Evolutionary conservation across 148 eudicot species (phyloP), one percentile per base, ranked within the genome.

Genomic region (Linanthus parryae): DNA sequence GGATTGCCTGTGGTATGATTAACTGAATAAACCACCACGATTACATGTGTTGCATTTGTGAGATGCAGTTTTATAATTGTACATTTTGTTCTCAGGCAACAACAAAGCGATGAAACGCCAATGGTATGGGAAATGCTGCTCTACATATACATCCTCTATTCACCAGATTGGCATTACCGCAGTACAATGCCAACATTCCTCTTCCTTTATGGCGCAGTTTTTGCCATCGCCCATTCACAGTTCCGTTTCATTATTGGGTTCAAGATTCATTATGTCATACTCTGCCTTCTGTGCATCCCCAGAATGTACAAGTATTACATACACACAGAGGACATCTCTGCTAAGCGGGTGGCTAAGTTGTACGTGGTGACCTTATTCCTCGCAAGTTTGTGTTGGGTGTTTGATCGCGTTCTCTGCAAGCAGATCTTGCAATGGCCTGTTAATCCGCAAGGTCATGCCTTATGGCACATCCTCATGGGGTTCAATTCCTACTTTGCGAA

Each of bases 61-160:
- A n/a, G n/a, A n/a, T n/a, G n/a, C n/a, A n/a, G 35, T 31, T 31
- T 31, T 31, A 5, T 11, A 31, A 31, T 11, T 31, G 35, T 31
- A 31, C 35, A 31, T 5, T 31, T 31, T 50, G 45, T 57, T 78
- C 59, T 45, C 84, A 89, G 97, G 81, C 83, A 77, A 70, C 97
- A 85, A 63, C 86, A 83, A 46, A 82, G 91, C 40, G 95, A 89
- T 65, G 97, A 89, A 73, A 89, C 95, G 25, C 97, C 97, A 30
- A 89, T 89, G 95, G 90, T 89, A 4, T 89, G 97, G 97, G 97
- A 89, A 63, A 74, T 89, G 90, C 95, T 89, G 44, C 85, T 89
- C 16, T 89, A 89, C 59, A 72, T 89, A 52, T 85, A 89, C 73
- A 89, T 89, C 54, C 91, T 89, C 41, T 85, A 89, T 68, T 89